phyloP scores from a whole-genome alignment of 306 rosid species.

The Cucurbita maxima region DNA sequence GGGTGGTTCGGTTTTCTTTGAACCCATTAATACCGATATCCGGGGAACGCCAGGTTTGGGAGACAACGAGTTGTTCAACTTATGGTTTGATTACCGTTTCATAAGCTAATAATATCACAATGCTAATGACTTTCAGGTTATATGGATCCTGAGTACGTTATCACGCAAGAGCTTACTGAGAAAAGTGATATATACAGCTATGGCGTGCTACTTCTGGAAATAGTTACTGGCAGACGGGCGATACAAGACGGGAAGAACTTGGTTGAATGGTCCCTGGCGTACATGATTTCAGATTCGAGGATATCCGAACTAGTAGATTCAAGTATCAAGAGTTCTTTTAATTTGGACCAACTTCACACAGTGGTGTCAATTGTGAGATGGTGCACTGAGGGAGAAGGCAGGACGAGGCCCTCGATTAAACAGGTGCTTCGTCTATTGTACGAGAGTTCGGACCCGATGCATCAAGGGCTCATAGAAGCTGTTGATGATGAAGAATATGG shows the following conservation, averaged over 20 bases:
- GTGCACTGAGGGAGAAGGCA: constrained; percentile 92
- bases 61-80: neutral
- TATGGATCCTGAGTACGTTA: constrained; percentile 91
- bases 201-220: constrained; percentile 73
- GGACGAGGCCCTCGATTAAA: constrained; percentile 73
- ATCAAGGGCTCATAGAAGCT: constrained; percentile 48
- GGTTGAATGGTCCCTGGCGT: constrained; percentile 79
- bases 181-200: constrained; percentile 91
- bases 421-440: constrained; percentile 86
- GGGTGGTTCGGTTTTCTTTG: constrained; percentile 72
- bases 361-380: constrained; percentile 57
- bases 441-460: constrained; percentile 85
- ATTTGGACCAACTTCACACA: constrained; percentile 73
- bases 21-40: constrained; percentile 68
- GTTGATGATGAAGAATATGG: constrained; percentile 48
- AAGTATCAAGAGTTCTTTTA: constrained; percentile 44
- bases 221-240: constrained; percentile 70
- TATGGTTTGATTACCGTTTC: neutral
- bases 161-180: constrained; percentile 90
- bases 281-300: constrained; percentile 43
- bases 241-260: constrained; percentile 66
- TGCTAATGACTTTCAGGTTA: constrained; percentile 54
- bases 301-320: constrained; percentile 68
- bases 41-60: constrained; percentile 85
- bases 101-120: neutral